Conservation (phyloP, 225 moss, liverwort and hornwort genomes). For the Sphagnum tenellum region DNA sequence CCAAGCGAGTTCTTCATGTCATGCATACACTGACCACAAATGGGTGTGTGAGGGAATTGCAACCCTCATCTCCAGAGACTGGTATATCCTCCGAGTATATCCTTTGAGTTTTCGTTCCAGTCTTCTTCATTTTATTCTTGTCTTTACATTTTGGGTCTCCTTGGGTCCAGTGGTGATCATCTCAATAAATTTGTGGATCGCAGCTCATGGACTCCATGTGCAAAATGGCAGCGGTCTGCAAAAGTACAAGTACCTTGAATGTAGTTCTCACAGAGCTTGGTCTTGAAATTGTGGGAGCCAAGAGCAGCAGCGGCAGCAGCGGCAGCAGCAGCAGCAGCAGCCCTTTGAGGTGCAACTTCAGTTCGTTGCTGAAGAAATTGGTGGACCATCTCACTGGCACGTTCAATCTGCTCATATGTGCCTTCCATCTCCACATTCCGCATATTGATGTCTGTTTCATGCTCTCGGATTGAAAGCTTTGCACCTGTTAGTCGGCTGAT, state of each 20-base stretch:
- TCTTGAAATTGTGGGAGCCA: constrained; percentile 75
- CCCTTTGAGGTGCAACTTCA: constrained; percentile 56
- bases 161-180: not conserved
- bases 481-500: constrained; percentile 86
- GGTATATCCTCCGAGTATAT: too few species aligned
- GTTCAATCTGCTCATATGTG: constrained; percentile 79
- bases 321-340: constrained; percentile 30
- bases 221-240: constrained; percentile 90
- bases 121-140: too few species aligned
- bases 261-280: constrained; percentile 90
- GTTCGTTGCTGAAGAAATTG: constrained; percentile 65
- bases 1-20: too few species aligned
- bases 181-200: constrained; percentile 29
- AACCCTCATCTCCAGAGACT: too few species aligned
- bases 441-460: constrained; percentile 81
- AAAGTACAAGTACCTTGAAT: constrained; percentile 79
- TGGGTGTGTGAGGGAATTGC: too few species aligned
- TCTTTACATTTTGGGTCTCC: too few species aligned
- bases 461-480: constrained; percentile 87
- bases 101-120: too few species aligned
- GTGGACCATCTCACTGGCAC: constrained; percentile 79
- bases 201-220: constrained; percentile 69
- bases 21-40: too few species aligned
- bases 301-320: constrained; percentile 39
- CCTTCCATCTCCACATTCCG: constrained; percentile 97